These are phyloP conservation scores for Trichoderma semiorbis DNA, from an alignment of 2,329 filamentous ascomycete species.

Conservation along the genomic window DNA sequence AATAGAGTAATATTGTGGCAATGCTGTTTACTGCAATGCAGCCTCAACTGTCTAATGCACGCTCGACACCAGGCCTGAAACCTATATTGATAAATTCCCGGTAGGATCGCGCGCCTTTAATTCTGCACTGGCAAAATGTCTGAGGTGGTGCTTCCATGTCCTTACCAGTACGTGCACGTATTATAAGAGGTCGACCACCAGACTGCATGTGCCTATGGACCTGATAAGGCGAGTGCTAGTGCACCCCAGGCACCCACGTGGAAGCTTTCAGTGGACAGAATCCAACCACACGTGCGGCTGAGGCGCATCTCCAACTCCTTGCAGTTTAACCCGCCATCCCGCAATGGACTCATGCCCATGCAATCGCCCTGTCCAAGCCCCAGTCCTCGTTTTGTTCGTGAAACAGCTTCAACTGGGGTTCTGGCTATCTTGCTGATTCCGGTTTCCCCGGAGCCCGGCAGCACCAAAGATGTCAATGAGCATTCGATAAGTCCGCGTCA, in stretches of 20 bases:
- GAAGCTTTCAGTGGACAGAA: not conserved
- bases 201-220: not conserved
- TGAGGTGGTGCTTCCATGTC: not conserved
- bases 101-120: not conserved
- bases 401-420: not conserved
- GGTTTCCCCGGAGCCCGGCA: not conserved
- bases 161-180: not conserved
- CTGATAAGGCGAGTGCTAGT: not conserved
- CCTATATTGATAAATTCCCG: not conserved
- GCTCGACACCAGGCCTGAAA: not conserved
- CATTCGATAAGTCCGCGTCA: not conserved
- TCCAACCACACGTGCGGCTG: constrained; percentile 2
- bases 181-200: not conserved
- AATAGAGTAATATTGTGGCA: not conserved
- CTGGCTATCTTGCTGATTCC: not conserved
- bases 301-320: not conserved
- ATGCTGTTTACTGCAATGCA: not conserved
- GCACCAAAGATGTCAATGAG: not conserved
- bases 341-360: not conserved
- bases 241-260: not conserved
- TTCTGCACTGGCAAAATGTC: not conserved
- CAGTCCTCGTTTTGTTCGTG: not conserved
- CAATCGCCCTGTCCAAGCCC: not conserved
- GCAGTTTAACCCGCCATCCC: not conserved
- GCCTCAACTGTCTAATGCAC: not conserved